Evolutionary conservation across 2,329 filamentous ascomycete genomes (phyloP).

Genomic region (Botrytis medusae): DNA sequence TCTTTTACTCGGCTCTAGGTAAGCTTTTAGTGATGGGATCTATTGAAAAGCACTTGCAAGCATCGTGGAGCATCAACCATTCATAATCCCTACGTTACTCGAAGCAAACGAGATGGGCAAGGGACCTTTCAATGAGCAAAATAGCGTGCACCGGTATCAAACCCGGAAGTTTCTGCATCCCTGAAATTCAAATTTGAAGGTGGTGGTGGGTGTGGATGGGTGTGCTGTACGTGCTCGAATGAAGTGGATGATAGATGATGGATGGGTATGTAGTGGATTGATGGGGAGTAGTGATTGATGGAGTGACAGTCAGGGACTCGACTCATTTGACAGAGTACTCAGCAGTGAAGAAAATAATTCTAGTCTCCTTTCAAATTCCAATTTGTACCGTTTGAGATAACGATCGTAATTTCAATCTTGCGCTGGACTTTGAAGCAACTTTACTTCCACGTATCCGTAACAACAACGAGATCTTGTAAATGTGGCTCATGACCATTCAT

Average conservation of each 20-base stretch:
- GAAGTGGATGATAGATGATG: not conserved
- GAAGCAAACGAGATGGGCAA: constrained; percentile 1
- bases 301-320: not conserved
- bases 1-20: constrained; percentile 14
- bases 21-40: constrained; percentile 10
- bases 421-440: constrained; percentile 5
- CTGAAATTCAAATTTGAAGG: not conserved
- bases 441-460: not conserved
- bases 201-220: not conserved
- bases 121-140: constrained; percentile 4
- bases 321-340: not conserved
- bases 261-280: not conserved
- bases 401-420: constrained; percentile 1
- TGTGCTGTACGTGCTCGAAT: constrained; percentile 3
- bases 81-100: constrained; percentile 13
- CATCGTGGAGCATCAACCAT: constrained; percentile 4
- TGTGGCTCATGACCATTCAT: constrained; percentile 1
- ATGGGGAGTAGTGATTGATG: not conserved
- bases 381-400: not conserved
- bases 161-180: not conserved
- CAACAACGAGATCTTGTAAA: not conserved
- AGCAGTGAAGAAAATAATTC: not conserved
- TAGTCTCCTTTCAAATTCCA: not conserved
- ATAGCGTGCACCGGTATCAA: constrained; percentile 13
- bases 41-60: constrained; percentile 13